phyloP scores from a whole-genome alignment of 441 rosid species.

The Jatropha multifida region DNA sequence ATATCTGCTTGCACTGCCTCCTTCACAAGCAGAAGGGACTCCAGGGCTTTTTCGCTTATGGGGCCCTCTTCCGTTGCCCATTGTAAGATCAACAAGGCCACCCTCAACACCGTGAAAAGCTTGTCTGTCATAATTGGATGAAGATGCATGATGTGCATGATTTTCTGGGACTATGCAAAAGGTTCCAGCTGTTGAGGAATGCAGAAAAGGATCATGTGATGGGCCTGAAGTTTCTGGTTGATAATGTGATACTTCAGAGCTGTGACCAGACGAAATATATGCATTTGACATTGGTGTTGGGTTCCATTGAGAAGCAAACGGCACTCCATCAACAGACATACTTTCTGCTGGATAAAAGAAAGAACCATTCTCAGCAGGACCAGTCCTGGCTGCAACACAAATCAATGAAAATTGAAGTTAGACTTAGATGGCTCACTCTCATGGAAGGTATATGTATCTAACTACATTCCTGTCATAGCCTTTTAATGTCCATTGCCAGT shows the following conservation, averaged over 20 bases:
- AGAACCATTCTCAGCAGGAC: constrained; percentile 49
- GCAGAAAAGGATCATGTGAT: constrained; percentile 52
- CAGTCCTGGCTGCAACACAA: constrained; percentile 51
- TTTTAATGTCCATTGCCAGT: constrained; percentile 5
- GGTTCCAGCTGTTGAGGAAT: constrained; percentile 41
- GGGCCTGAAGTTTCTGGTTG: constrained; percentile 55
- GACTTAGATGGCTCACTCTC: constrained; percentile 1
- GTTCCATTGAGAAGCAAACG: constrained; percentile 64
- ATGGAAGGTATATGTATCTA: constrained; percentile 7
- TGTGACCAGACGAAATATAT: constrained; percentile 42
- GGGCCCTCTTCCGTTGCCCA: constrained; percentile 54
- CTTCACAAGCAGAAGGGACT: constrained; percentile 58
- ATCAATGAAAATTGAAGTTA: constrained; percentile 17
- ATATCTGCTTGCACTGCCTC: constrained; percentile 73
- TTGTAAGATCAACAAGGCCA: constrained; percentile 49
- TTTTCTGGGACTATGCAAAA: constrained; percentile 54
- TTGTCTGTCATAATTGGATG: constrained; percentile 61
- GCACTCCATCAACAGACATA: constrained; percentile 49
- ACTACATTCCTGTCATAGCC: not conserved
- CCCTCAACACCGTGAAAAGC: constrained; percentile 53
- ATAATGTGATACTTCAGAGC: constrained; percentile 51
- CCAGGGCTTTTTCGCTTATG: constrained; percentile 83
- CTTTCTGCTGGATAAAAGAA: constrained; percentile 59
- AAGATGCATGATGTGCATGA: constrained; percentile 49
- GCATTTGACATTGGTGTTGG: constrained; percentile 57